A percentile compares a stretch with the other conserved stretches of the same genome.
Evolutionary conservation across 2,329 filamentous ascomycete genomes (phyloP).

Genomic region (Penicillium sp.): DNA sequence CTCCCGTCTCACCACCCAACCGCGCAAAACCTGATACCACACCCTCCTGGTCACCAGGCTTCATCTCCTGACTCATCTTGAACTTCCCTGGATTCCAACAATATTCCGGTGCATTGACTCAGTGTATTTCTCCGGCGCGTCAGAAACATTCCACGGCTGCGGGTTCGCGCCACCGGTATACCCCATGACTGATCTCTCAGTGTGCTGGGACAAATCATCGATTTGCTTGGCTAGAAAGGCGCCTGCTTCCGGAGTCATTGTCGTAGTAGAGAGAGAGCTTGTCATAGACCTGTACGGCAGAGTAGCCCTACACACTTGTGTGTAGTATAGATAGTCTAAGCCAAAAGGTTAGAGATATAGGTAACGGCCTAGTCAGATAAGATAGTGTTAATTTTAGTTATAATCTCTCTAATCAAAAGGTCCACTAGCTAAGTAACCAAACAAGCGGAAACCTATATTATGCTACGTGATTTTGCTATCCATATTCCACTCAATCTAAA

Average conservation of each 20-base stretch:
- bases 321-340: constrained; percentile 25
- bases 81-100: constrained; percentile 41
- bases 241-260: constrained; percentile 49
- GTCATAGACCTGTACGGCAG: constrained; percentile 67
- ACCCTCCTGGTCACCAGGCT: constrained; percentile 58
- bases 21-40: constrained; percentile 61
- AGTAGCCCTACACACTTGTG: no score
- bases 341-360: constrained; percentile 22
- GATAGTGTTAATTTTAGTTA: constrained; percentile 23
- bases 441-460: constrained; percentile 32
- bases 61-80: constrained; percentile 55
- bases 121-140: constrained; percentile 64
- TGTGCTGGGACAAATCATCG: constrained; percentile 55
- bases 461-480: constrained; percentile 31
- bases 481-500: constrained; percentile 29
- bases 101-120: constrained; percentile 63
- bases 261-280: constrained; percentile 60
- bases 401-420: constrained; percentile 17
- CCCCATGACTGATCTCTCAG: constrained; percentile 62
- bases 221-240: constrained; percentile 59
- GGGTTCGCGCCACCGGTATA: constrained; percentile 57
- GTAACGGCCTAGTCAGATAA: constrained; percentile 14
- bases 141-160: constrained; percentile 59
- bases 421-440: constrained; percentile 27
- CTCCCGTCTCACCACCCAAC: constrained; percentile 47